Conservation (phyloP, 2,329 filamentous ascomycete species). For the Aspergillus thermomutatus region DNA sequence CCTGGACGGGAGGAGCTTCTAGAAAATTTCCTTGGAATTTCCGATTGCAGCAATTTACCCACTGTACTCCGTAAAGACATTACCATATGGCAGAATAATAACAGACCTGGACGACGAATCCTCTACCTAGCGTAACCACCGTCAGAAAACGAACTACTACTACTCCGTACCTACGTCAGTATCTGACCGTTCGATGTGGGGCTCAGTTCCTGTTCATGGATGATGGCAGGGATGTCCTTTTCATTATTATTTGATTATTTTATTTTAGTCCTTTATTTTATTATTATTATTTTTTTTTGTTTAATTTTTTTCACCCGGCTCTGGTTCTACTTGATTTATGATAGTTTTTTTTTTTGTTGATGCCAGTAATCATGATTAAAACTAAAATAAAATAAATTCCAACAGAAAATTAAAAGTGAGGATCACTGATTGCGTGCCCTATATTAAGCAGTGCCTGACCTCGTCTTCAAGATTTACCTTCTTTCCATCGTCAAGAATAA, state of each 20-base stretch:
- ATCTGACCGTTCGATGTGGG: conserved; percentile 16
- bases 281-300: conserved; percentile 16
- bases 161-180: conserved; percentile 12
- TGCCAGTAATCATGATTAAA: conserved; percentile 6
- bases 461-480: conserved; percentile 8
- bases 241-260: conserved; percentile 12
- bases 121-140: conserved; percentile 3
- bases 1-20: conserved; percentile 12
- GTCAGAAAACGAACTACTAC: conserved; percentile 19
- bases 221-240: conserved; percentile 21
- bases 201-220: conserved; percentile 17
- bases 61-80: background rate
- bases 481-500: conserved; percentile 2
- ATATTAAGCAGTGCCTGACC: conserved; percentile 19
- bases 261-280: conserved; percentile 5
- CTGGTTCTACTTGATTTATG: background rate
- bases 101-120: conserved; percentile 8
- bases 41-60: conserved; percentile 13
- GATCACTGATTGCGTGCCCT: conserved; percentile 3
- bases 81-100: conserved; percentile 12
- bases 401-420: background rate
- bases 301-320: conserved; percentile 4
- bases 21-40: conserved; percentile 25
- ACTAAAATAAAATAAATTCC: conserved; percentile 6
- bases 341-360: conserved; percentile 1